Base-by-base conservation (phyloP, 768 basidiomycete species). In the Heimioporus sp. region DNA sequence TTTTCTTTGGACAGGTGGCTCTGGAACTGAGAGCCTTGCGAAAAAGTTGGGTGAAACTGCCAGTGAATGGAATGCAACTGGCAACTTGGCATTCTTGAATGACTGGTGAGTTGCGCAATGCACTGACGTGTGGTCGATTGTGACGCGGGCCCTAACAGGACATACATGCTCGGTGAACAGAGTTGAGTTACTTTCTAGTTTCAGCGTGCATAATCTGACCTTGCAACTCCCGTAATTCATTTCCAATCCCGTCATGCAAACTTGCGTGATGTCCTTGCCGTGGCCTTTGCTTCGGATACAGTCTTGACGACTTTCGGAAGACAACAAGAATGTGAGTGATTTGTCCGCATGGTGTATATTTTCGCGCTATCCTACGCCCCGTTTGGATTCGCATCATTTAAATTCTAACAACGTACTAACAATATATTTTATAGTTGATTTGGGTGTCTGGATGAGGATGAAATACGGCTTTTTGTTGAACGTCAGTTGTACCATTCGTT, bases 241-340 rank as follows among this genome's bases (percentile, higher is more conserved):
- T 28, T 3, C 24, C 24, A 15, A 15, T 13, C 15, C 34, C 34
- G 15, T 35, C 15, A 12, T 37, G n/a, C 3, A n/a, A 19, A 28
- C 36, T 30, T 35, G 12, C 34, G 12, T 35, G 15, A 35, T 35
- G 34, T 11, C 34, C 15, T 35, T 35, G 6, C 15, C 10, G 15
- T 3, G 11, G 5, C 34, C 4, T 35, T 11, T 35, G 3, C 34
- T 15, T 15, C 15, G 34, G 34, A 35, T 20, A n/a, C 28, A 89
- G 86, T 90, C 31, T 72, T 95, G 53, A 93, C 92, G n/a, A 90
- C 92, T 0, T 95, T 95, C 55, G 92, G 93, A 43, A 75, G 93
- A 43, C 83, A 90, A 60, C 92, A 97, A 58, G 71, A 94, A 5
- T 95, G 86, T 88, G 52, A 51, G 85, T 72, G 7, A 5, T 43